These are phyloP conservation scores for Solanum etuberosum DNA, from an alignment of 257 asterid species.

Conservation along the genomic window DNA sequence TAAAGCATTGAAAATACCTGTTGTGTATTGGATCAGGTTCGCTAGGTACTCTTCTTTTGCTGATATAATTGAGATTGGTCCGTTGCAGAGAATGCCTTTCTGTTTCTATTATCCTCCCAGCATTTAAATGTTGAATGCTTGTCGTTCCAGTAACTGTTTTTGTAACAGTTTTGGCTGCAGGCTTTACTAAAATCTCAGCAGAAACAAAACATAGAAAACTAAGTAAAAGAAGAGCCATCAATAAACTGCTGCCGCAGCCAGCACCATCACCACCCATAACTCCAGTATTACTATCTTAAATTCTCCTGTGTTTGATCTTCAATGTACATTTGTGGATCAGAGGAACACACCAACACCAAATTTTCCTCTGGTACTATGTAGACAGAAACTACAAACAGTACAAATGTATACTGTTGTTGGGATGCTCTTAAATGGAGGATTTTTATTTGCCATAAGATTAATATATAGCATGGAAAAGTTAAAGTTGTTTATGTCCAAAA, in stretches of 20 bases:
- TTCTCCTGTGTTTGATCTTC: background rate
- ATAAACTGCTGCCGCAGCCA: background rate
- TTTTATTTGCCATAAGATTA: background rate
- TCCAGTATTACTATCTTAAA: background rate
- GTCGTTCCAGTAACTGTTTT: conserved; percentile 11
- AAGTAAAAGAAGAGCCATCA: conserved; percentile 20
- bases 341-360: background rate
- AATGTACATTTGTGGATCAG: background rate
- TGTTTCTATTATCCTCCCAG: background rate
- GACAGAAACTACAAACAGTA: background rate
- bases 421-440: background rate
- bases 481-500: background rate
- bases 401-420: background rate
- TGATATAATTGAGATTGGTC: conserved; percentile 29
- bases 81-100: conserved; percentile 17
- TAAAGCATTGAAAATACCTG: conserved; percentile 30
- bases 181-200: conserved; percentile 16
- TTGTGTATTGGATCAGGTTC: conserved; percentile 91
- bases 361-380: background rate
- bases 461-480: background rate
- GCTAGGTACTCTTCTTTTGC: conserved; percentile 74
- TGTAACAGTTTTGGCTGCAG: background rate
- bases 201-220: conserved; percentile 31
- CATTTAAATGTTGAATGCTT: background rate
- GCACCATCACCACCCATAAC: conserved; percentile 23